These are phyloP conservation scores for Umbilicus rupestris DNA, from an alignment of 164 flowering plant genomes.

Conservation along the genomic window DNA sequence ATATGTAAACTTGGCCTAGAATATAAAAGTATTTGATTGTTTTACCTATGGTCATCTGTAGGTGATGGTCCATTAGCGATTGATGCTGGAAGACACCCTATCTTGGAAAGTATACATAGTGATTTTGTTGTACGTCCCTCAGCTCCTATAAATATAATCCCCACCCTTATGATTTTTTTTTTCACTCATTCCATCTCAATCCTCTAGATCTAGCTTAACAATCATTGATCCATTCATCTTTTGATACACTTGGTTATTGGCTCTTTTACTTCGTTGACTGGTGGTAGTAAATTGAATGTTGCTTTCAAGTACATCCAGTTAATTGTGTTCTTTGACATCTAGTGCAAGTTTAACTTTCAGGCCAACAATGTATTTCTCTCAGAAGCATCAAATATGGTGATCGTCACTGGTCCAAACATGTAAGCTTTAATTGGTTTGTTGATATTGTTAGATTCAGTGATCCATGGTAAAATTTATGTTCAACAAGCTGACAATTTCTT, in stretches of 20 bases:
- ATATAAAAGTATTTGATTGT: background rate
- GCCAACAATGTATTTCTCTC: conserved; percentile 87
- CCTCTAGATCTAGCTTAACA: too few relatives aligned
- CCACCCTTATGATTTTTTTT: background rate
- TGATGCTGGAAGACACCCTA: conserved; percentile 94
- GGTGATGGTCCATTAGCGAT: conserved; percentile 92
- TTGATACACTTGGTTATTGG: background rate
- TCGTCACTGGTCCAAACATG: conserved; percentile 98
- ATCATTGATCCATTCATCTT: background rate
- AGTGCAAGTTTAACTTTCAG: conserved; percentile 32
- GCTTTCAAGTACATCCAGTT: background rate
- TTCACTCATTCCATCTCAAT: background rate
- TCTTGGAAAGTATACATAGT: conserved; percentile 75
- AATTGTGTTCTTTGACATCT: background rate
- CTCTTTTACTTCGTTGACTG: background rate
- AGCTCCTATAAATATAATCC: conserved; percentile 10
- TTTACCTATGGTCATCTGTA: conserved; percentile 18
- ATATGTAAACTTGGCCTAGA: background rate
- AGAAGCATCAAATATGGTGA: conserved; percentile 87
- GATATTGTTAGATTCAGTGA: background rate
- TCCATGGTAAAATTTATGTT: background rate
- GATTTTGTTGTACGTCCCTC: conserved; percentile 60
- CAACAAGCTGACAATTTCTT: background rate
- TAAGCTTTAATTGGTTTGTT: conserved; percentile 22
- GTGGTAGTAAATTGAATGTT: background rate